Conservation (phyloP, 768 basidiomycete genomes). For the Pisolithus tinctorius region DNA sequence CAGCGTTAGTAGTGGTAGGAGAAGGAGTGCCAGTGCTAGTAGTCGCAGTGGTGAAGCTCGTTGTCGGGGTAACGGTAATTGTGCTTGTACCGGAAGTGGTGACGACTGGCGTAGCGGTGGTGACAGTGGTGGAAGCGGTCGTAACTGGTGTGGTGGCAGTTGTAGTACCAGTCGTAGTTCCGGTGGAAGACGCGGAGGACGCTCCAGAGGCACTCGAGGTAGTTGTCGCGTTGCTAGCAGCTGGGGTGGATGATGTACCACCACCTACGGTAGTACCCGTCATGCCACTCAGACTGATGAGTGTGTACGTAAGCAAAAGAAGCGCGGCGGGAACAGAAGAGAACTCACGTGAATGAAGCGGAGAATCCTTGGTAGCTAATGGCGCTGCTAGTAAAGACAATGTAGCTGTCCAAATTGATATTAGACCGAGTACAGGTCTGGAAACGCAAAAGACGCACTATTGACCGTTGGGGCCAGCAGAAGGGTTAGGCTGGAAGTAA, state of each 20-base stretch:
- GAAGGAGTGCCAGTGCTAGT: conserved; percentile 5
- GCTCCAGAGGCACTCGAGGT: conserved; percentile 8
- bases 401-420: conserved; percentile 38
- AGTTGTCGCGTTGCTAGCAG: conserved; percentile 9
- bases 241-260: conserved; percentile 15
- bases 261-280: conserved; percentile 38
- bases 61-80: conserved; percentile 18
- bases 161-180: not conserved
- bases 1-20: conserved; percentile 14
- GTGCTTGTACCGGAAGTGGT: conserved; percentile 33
- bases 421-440: conserved; percentile 1
- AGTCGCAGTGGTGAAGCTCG: not conserved
- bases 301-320: conserved; percentile 2
- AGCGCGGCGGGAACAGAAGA: not conserved
- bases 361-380: conserved; percentile 39
- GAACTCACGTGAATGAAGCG: conserved; percentile 47
- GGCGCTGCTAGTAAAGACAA: conserved; percentile 45
- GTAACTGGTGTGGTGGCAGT: conserved; percentile 6
- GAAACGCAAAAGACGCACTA: conserved; percentile 41
- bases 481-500: conserved; percentile 41
- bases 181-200: conserved; percentile 4
- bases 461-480: conserved; percentile 45
- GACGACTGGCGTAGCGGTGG: conserved; percentile 28
- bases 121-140: conserved; percentile 5
- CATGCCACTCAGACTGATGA: conserved; percentile 50